phyloP scores from a whole-genome alignment of 148 eudicot species.

The Silene uniflora region DNA sequence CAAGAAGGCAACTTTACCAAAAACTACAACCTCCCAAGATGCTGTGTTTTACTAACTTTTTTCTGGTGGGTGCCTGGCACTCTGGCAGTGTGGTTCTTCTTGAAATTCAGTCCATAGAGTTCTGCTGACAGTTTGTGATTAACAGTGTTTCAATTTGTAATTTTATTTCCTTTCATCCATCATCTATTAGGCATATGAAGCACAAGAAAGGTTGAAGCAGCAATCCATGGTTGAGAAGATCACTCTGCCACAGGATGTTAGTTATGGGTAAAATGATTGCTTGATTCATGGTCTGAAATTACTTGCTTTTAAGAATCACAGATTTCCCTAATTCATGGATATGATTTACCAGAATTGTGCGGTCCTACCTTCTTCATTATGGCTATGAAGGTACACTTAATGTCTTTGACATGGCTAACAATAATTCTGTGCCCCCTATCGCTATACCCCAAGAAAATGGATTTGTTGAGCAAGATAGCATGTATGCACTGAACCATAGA shows the following conservation, averaged over 20 bases:
- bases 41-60: neutral
- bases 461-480: slow-evolving; percentile 45
- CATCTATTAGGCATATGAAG: slow-evolving; percentile 68
- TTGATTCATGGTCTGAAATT: slow-evolving; percentile 1
- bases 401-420: slow-evolving; percentile 62
- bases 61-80: neutral
- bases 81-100: neutral
- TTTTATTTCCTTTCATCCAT: neutral
- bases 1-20: neutral
- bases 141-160: neutral
- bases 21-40: neutral
- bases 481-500: slow-evolving; percentile 57
- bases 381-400: slow-evolving; percentile 86
- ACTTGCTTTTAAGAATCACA: neutral
- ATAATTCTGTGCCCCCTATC: slow-evolving; percentile 59
- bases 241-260: slow-evolving; percentile 57
- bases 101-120: neutral
- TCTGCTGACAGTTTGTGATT: neutral
- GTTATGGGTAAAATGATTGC: slow-evolving; percentile 59
- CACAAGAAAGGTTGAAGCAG: slow-evolving; percentile 67
- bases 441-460: slow-evolving; percentile 52
- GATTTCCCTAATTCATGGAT: slow-evolving; percentile 19
- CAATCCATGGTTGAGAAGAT: slow-evolving; percentile 61
- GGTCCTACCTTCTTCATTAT: slow-evolving; percentile 85
- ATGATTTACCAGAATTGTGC: slow-evolving; percentile 61